Evolutionary conservation across 805 yeast genomes (phyloP).

Genomic region (Candida insectalens): DNA sequence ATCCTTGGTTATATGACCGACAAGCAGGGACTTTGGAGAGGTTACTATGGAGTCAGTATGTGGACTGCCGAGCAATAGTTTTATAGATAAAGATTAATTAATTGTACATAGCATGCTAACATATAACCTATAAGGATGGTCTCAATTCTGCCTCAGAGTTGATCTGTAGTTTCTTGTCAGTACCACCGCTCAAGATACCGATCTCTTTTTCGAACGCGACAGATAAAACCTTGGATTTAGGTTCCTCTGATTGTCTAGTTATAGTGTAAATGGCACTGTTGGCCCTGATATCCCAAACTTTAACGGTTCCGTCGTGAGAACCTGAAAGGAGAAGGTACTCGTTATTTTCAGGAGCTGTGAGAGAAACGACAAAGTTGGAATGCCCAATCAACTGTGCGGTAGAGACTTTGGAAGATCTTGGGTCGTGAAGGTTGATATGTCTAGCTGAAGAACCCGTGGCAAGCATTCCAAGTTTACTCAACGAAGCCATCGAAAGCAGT

Average conservation of each 20-base stretch:
- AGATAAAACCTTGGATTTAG: constrained; percentile 65
- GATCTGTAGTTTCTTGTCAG: constrained; percentile 86
- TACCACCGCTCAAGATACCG: constrained; percentile 90
- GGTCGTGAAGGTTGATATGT: constrained; percentile 90
- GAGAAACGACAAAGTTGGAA: constrained; percentile 76
- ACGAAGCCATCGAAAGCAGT: constrained; percentile 60
- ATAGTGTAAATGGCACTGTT: constrained; percentile 74
- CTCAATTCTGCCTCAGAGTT: constrained; percentile 30
- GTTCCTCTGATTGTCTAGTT: constrained; percentile 53
- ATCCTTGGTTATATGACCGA: constrained; percentile 62
- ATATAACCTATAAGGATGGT: too few relatives aligned
- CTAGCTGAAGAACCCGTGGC: constrained; percentile 98
- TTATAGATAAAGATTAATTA: not conserved
- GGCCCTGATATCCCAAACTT: constrained; percentile 93
- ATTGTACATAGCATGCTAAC: not conserved
- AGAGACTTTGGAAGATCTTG: constrained; percentile 63
- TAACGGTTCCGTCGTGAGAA: constrained; percentile 91
- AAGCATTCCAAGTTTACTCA: constrained; percentile 58
- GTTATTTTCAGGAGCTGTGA: constrained; percentile 46
- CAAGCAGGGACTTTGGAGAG: constrained; percentile 61
- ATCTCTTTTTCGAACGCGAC: constrained; percentile 74
- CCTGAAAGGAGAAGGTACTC: constrained; percentile 80
- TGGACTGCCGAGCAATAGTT: constrained; percentile 31
- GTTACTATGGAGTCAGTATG: constrained; percentile 58
- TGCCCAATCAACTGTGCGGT: constrained; percentile 78